These are phyloP conservation scores for Aaosphaeria pasadenensis DNA, from an alignment of 2,329 filamentous ascomycete genomes.

Conservation along the genomic window DNA sequence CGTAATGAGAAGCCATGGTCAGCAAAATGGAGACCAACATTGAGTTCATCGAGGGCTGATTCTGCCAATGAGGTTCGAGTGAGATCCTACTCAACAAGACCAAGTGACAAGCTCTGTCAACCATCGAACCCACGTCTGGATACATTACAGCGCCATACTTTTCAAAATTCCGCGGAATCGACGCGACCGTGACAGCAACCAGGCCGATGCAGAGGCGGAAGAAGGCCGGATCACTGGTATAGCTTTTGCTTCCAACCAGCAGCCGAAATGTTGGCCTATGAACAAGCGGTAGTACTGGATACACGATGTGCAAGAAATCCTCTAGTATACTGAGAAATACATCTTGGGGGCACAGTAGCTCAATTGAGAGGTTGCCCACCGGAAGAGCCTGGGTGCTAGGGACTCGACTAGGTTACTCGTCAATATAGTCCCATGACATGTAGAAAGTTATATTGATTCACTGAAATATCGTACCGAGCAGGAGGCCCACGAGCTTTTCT, in stretches of 20 bases:
- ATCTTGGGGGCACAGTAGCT: slow-evolving; percentile 8
- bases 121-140: slow-evolving; percentile 6
- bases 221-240: slow-evolving; percentile 6
- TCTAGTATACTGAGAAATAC: slow-evolving; percentile 9
- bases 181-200: slow-evolving; percentile 11
- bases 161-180: slow-evolving; percentile 10
- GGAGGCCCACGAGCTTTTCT: slow-evolving; percentile 10
- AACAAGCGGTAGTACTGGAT: slow-evolving; percentile 10
- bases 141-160: slow-evolving; percentile 6
- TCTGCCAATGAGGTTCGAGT: slow-evolving; percentile 9
- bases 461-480: slow-evolving; percentile 2
- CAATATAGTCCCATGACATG: neutral
- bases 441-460: neutral
- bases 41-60: slow-evolving; percentile 6
- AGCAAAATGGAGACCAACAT: slow-evolving; percentile 10
- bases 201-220: slow-evolving; percentile 11
- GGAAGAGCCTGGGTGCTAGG: slow-evolving; percentile 1
- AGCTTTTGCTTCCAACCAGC: slow-evolving; percentile 7
- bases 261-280: slow-evolving; percentile 8
- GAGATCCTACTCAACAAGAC: slow-evolving; percentile 8
- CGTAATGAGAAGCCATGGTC: slow-evolving; percentile 12
- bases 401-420: neutral
- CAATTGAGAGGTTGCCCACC: slow-evolving; percentile 4
- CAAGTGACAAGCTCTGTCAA: slow-evolving; percentile 11
- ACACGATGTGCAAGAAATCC: slow-evolving; percentile 13